A percentile compares a stretch with the other conserved stretches of the same genome.
These are phyloP conservation scores for Pyronema domesticum DNA, from an alignment of 495 filamentous ascomycete species.

Conservation along the genomic window DNA sequence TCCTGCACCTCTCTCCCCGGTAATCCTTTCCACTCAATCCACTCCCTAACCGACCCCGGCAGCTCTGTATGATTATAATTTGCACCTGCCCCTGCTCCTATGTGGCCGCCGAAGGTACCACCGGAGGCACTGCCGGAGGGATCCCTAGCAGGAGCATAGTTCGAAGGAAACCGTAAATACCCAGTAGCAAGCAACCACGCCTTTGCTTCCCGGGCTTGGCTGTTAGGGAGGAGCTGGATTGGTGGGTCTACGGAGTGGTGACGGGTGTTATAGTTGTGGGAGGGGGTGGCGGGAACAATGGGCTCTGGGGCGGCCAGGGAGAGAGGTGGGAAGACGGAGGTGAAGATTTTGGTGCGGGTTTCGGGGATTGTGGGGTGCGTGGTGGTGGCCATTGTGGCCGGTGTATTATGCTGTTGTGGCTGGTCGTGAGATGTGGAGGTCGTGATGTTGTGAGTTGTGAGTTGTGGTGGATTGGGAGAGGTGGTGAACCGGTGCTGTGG, in stretches of 20 bases:
- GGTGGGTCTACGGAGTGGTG: slow-evolving; percentile 14
- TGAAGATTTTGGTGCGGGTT: slow-evolving; percentile 14
- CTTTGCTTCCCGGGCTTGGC: slow-evolving; percentile 12
- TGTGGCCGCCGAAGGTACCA: too few species aligned
- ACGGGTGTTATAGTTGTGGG: slow-evolving; percentile 22
- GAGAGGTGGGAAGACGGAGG: slow-evolving; percentile 20
- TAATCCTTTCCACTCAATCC: slow-evolving; percentile 10
- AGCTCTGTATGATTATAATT: slow-evolving; percentile 8
- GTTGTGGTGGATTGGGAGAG: too few species aligned
- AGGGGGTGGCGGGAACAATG: slow-evolving; percentile 11
- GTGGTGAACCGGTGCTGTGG: too few species aligned
- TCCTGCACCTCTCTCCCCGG: slow-evolving; percentile 16
- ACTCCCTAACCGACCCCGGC: slow-evolving; percentile 10
- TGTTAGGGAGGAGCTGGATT: background rate
- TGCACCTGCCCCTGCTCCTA: too few species aligned
- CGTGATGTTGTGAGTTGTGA: too few species aligned
- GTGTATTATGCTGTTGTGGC: background rate
- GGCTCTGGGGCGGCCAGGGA: slow-evolving; percentile 14
- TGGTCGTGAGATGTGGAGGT: too few species aligned
- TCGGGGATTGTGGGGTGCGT: background rate
- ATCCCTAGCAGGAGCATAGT: too few species aligned
- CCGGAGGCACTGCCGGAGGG: too few species aligned
- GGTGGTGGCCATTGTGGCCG: background rate
- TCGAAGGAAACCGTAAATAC: slow-evolving; percentile 10
- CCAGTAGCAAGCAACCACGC: slow-evolving; percentile 19